Evolutionary conservation across 495 filamentous ascomycete genomes (phyloP).

Genomic region (Daldinia grandis): DNA sequence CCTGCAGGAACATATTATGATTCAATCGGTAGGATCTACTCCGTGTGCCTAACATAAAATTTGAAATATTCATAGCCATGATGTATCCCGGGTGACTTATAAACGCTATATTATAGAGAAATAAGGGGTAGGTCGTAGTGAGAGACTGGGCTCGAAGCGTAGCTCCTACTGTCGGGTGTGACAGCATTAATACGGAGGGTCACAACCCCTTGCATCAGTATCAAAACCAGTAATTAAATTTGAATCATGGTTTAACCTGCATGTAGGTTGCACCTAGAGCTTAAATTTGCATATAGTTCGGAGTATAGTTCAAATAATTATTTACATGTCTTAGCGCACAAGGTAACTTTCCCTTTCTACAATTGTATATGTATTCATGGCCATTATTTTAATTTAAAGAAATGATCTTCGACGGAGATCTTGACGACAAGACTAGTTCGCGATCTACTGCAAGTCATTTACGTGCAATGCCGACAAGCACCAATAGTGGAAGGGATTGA

Average conservation of each 20-base stretch:
- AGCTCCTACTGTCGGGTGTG: not conserved
- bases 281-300: constrained; percentile 15
- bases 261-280: constrained; percentile 15
- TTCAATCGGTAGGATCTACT: constrained; percentile 13
- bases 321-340: not conserved
- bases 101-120: constrained; percentile 21
- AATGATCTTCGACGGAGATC: constrained; percentile 20
- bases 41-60: not conserved
- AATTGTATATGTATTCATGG: not conserved
- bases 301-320: not conserved
- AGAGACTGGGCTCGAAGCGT: constrained; percentile 24
- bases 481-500: constrained; percentile 20
- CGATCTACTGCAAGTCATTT: constrained; percentile 29
- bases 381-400: not conserved
- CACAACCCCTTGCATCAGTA: constrained; percentile 35
- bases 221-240: constrained; percentile 13
- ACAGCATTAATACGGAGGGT: constrained; percentile 34
- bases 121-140: not conserved
- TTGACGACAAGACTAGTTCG: constrained; percentile 7
- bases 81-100: not conserved
- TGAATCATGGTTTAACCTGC: constrained; percentile 14
- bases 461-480: constrained; percentile 14
- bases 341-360: not conserved
- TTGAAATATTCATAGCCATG: constrained; percentile 7
- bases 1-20: constrained; percentile 8